Evolutionary conservation across 306 rosid genomes (phyloP).

Genomic region (Rosa rugosa): DNA sequence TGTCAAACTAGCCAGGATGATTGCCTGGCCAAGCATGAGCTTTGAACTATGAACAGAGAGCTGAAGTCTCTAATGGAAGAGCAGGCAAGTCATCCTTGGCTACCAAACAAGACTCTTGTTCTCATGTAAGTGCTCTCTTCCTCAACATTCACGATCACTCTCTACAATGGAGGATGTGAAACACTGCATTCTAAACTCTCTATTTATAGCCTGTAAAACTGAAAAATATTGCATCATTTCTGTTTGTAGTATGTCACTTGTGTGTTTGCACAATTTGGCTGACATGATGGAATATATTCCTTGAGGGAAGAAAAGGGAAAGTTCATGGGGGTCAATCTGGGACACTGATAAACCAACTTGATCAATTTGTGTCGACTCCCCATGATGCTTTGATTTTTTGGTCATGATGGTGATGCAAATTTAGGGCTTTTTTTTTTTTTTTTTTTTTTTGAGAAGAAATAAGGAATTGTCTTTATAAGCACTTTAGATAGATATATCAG

Average conservation of each 20-base stretch:
- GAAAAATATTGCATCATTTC: neutral
- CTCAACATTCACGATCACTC: neutral
- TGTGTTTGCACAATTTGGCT: neutral
- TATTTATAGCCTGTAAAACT: conserved; percentile 10
- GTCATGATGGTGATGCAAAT: conserved; percentile 1
- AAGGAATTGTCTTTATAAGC: too few relatives aligned
- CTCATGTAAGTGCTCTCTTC: conserved; percentile 19
- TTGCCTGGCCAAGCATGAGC: conserved; percentile 24
- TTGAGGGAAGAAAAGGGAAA: neutral
- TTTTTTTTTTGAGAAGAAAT: too few relatives aligned
- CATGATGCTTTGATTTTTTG: conserved; percentile 1
- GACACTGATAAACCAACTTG: neutral
- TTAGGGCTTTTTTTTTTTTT: too few relatives aligned
- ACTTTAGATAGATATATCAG: too few relatives aligned
- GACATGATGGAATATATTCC: conserved; percentile 17
- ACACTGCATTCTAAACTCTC: neutral
- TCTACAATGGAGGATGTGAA: conserved; percentile 13
- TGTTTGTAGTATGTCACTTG: neutral
- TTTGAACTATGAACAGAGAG: too few relatives aligned
- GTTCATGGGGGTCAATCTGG: neutral
- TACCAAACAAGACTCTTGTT: conserved; percentile 14
- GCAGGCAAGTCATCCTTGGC: conserved; percentile 46
- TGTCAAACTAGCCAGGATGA: conserved; percentile 27
- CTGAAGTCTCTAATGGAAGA: neutral
- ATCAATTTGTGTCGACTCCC: neutral